Percentiles rank a stretch among this genome's conserved stretches.
Conservation (phyloP, 192 early-diverging fungal genomes). For the Umbelopsis isabellina region DNA sequence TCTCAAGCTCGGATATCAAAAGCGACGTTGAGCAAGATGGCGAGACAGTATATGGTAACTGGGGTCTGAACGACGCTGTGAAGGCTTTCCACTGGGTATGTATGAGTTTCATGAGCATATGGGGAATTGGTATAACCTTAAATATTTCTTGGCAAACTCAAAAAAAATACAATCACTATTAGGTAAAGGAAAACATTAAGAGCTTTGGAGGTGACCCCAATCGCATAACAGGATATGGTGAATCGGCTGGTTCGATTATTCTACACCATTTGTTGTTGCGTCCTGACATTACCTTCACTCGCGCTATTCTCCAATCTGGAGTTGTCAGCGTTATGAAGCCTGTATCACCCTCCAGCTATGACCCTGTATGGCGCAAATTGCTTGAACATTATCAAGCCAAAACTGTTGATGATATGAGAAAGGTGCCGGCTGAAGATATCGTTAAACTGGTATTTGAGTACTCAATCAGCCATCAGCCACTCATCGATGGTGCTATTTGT, state of each 20-base stretch:
- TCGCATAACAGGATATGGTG: constrained; percentile 61
- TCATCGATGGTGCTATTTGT: not conserved
- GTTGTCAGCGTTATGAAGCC: constrained; percentile 26
- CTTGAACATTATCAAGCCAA: constrained; percentile 5
- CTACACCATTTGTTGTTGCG: constrained; percentile 34
- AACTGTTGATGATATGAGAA: constrained; percentile 4
- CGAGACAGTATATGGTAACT: not conserved
- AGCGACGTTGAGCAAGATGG: constrained; percentile 26
- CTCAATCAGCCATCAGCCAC: too few relatives aligned
- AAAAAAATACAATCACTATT: constrained; percentile 5
- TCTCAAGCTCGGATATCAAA: constrained; percentile 35
- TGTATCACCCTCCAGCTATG: not conserved
- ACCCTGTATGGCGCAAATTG: not conserved
- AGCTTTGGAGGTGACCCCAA: constrained; percentile 65
- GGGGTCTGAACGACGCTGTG: not conserved
- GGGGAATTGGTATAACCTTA: constrained; percentile 30
- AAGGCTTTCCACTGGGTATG: constrained; percentile 35
- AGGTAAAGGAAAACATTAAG: constrained; percentile 64
- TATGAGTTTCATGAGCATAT: not conserved
- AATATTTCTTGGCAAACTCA: not conserved
- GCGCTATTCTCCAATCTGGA: constrained; percentile 40
- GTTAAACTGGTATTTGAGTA: not conserved
- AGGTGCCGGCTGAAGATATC: not conserved
- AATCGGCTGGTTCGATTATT: constrained; percentile 52
- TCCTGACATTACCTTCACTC: constrained; percentile 27